These are phyloP conservation scores for Diaporthe vaccinii DNA, from an alignment of 2,329 filamentous ascomycete species.

Conservation along the genomic window DNA sequence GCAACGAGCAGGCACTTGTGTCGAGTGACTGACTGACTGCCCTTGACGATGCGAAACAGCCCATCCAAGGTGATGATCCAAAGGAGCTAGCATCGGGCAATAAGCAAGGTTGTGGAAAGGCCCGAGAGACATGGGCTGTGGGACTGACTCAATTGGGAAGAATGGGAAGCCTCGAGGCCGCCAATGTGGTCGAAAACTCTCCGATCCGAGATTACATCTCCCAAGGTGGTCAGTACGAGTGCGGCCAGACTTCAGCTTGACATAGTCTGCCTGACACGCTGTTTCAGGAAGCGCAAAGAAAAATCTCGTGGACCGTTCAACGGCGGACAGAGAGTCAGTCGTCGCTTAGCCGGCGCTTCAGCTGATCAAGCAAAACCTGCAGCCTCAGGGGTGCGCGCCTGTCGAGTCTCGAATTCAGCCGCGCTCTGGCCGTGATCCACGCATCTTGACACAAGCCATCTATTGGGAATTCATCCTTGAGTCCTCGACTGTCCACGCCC, in stretches of 20 bases:
- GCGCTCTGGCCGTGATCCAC: slow-evolving; percentile 23
- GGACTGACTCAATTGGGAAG: slow-evolving; percentile 24
- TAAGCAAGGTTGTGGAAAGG: slow-evolving; percentile 28
- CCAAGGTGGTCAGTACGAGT: neutral
- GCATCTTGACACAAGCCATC: neutral
- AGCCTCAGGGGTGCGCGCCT: slow-evolving; percentile 3
- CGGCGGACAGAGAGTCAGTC: slow-evolving; percentile 9
- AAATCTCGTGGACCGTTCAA: neutral
- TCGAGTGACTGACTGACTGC: neutral
- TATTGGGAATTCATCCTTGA: neutral
- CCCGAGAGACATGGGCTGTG: neutral
- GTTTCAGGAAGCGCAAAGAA: slow-evolving; percentile 18
- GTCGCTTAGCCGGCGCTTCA: slow-evolving; percentile 7
- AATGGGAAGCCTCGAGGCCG: neutral
- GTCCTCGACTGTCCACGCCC: neutral
- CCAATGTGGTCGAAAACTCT: slow-evolving; percentile 11
- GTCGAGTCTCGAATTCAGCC: neutral
- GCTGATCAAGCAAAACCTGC: neutral
- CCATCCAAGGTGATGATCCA: neutral
- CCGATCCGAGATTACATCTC: neutral
- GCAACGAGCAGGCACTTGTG: neutral
- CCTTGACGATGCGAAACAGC: slow-evolving; percentile 21
- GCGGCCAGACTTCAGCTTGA: neutral
- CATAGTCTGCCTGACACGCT: neutral
- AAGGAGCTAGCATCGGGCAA: slow-evolving; percentile 28